These are phyloP conservation scores for Tilletia horrida DNA, from an alignment of 1,284 basidiomycete genomes.

Conservation along the genomic window DNA sequence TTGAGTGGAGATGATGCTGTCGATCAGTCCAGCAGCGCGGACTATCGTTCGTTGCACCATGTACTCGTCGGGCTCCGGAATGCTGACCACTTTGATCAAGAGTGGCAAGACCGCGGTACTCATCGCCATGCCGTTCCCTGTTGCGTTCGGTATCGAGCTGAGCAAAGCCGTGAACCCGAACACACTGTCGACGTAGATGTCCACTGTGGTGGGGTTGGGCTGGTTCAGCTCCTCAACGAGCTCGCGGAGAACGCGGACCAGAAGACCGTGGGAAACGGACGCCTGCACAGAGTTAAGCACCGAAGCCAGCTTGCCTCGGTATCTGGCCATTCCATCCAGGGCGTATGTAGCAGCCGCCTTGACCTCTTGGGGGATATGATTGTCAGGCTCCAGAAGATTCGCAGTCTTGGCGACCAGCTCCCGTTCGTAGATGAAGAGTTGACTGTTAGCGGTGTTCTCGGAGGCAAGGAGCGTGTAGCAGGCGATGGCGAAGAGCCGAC, in stretches of 20 bases:
- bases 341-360: slow-evolving; percentile 81
- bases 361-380: slow-evolving; percentile 31
- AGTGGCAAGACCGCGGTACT: slow-evolving; percentile 92
- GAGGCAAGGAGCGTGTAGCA: slow-evolving; percentile 61
- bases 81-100: slow-evolving; percentile 57
- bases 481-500: slow-evolving; percentile 80
- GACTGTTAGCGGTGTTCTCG: slow-evolving; percentile 73
- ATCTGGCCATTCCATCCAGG: slow-evolving; percentile 82
- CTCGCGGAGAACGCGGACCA: slow-evolving; percentile 41
- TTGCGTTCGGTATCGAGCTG: slow-evolving; percentile 66
- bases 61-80: slow-evolving; percentile 32
- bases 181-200: slow-evolving; percentile 57
- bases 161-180: slow-evolving; percentile 84
- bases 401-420: slow-evolving; percentile 62
- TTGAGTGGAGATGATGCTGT: slow-evolving; percentile 85
- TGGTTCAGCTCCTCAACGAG: slow-evolving; percentile 59
- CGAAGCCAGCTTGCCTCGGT: slow-evolving; percentile 76
- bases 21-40: slow-evolving; percentile 78
- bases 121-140: slow-evolving; percentile 86
- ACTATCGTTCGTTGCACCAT: slow-evolving; percentile 51
- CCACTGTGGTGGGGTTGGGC: slow-evolving; percentile 20
- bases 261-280: slow-evolving; percentile 88
- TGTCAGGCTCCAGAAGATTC: slow-evolving; percentile 36
- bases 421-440: slow-evolving; percentile 90
- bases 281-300: slow-evolving; percentile 88